A percentile compares a stretch with the other conserved stretches of the same genome.
These are phyloP conservation scores for Aurantiochytrium sp. DNA, from an alignment of 108 stramenopile genomes.

Conservation along the genomic window DNA sequence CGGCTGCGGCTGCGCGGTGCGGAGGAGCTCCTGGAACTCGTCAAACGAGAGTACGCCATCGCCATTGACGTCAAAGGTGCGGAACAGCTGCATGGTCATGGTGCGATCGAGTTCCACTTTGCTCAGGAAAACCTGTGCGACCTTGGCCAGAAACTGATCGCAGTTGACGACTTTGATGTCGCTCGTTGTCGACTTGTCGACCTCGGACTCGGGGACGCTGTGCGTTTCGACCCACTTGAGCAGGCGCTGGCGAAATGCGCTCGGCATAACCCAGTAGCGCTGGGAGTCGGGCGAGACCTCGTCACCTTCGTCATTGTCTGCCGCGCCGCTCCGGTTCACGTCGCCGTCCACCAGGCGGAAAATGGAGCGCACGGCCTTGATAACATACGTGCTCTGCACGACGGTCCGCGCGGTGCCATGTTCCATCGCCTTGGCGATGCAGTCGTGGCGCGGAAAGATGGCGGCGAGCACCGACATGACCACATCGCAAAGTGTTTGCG, in stretches of 20 bases:
- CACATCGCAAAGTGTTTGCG: not conserved
- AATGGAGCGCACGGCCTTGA: not conserved
- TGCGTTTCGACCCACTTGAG: not conserved
- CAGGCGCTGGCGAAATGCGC: not conserved
- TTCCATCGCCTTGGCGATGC: not conserved
- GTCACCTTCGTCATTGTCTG: not conserved
- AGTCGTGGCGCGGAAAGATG: not conserved
- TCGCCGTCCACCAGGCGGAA: conserved; percentile 15
- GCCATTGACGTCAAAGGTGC: not conserved
- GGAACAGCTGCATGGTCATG: conserved; percentile 4
- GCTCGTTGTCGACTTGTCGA: conserved; percentile 1
- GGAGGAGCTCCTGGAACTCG: not conserved
- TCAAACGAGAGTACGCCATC: conserved; percentile 11
- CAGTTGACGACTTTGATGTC: conserved; percentile 8
- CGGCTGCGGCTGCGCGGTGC: not conserved
- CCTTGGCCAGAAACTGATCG: not conserved
- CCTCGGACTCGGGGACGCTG: not conserved
- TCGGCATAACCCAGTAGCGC: not conserved
- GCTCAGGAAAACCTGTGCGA: not conserved
- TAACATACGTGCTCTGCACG: not conserved
- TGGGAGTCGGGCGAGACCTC: not conserved
- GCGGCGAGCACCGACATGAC: not conserved
- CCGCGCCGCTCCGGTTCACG: not conserved
- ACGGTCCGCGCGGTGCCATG: not conserved
- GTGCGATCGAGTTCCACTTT: not conserved